Evolutionary conservation across 2,329 filamentous ascomycete species (phyloP), one percentile per base, ranked within the genome.

Genomic region (Lasiodiplodia gonubiensis): DNA sequence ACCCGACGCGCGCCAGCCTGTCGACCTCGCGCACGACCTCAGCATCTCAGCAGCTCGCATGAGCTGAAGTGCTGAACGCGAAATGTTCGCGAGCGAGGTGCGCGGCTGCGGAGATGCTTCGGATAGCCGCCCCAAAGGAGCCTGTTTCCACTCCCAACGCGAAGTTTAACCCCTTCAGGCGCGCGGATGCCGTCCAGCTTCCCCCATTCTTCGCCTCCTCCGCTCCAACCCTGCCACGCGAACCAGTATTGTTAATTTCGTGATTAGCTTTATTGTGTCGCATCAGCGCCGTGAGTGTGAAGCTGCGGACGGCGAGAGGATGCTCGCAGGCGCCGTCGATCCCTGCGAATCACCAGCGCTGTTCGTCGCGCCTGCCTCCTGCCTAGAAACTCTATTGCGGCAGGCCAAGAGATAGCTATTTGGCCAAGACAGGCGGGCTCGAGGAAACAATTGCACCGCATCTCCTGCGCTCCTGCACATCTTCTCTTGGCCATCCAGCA

Each of bases 361-460:
- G 11, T 8, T 18, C 30, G 59, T 63, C 46, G 59, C 59, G 42
- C 59, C 46, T 51, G 30, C 27, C 42, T 51, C 59, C 59, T 63
- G 59, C 59, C 59, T 21, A 63, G 59, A 63, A 63, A 63, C n/a
- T 37, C 42, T 63, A 63, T 37, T 16, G 5, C 10, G 27, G 25
- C 46, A 5, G 59, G 59, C 59, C 59, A 63, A 63, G 59, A 52
- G 25, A 25, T 30, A 25, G 5, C 57, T 35, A 49, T 61, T 61
- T 49, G 21, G 57, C 57, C 57, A 61, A 61, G 57, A 49, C 25
- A 25, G 39, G 25, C 57, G 33, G n/a, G 16, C 35, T 42, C 23
- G 35, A 61, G 25, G 39, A 59, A 42, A 59, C 35, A 18, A 59
- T 61, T 12, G 55, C 55, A n/a, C 10, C 55, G 54, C 35, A 25